Conservation (phyloP, 768 basidiomycete species). For the Phaeotremella fagi region DNA sequence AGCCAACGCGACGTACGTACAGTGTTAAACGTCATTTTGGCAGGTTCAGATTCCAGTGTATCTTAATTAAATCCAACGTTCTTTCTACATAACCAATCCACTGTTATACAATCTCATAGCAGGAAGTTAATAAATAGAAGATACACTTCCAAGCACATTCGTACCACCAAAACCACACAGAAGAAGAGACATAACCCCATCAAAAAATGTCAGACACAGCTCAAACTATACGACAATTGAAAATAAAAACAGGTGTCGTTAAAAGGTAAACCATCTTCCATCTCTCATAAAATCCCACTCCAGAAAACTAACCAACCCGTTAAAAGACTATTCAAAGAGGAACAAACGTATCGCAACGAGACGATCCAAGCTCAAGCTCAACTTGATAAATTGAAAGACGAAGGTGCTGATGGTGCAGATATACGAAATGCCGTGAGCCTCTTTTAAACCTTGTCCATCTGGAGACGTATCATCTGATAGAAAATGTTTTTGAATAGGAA, state of each 20-base stretch:
- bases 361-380: constrained; percentile 18
- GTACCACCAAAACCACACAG: too few species aligned
- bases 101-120: too few species aligned
- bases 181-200: too few species aligned
- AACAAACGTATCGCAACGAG: constrained; percentile 28
- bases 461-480: background rate
- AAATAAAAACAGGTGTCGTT: constrained; percentile 41
- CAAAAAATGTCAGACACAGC: constrained; percentile 30
- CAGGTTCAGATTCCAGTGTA: too few species aligned
- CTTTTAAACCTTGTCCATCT: background rate
- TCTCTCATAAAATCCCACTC: too few species aligned
- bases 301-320: too few species aligned
- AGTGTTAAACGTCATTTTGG: too few species aligned
- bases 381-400: constrained; percentile 27
- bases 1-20: too few species aligned
- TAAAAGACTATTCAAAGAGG: constrained; percentile 39
- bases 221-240: constrained; percentile 31
- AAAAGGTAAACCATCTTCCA: constrained; percentile 34
- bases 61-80: too few species aligned
- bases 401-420: constrained; percentile 38
- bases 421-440: constrained; percentile 38
- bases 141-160: too few species aligned
- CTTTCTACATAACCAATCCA: too few species aligned
- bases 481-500: constrained; percentile 17
- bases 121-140: too few species aligned